These are phyloP conservation scores for Aspergillus carbonarius DNA, from an alignment of 2,329 filamentous ascomycete genomes.

Conservation along the genomic window DNA sequence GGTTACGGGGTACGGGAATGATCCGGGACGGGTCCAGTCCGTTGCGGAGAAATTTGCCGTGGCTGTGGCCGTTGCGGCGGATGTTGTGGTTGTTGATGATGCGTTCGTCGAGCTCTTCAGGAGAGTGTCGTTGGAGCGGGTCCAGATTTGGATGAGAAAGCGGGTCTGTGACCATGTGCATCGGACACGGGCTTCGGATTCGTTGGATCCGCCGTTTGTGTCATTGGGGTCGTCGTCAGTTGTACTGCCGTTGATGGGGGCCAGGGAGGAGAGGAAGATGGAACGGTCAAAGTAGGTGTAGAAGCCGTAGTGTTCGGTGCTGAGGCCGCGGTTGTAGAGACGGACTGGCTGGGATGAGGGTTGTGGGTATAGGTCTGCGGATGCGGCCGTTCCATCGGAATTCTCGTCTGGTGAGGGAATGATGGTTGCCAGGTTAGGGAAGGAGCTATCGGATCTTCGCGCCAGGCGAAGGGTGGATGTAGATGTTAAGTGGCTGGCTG, in stretches of 20 bases:
- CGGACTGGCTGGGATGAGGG: conserved; percentile 72
- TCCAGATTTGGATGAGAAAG: conserved; percentile 64
- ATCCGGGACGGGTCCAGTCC: conserved; percentile 53
- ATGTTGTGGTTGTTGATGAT: conserved; percentile 12
- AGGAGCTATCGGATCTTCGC: conserved; percentile 35
- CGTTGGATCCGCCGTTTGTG: conserved; percentile 49
- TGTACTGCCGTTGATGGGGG: conserved; percentile 45
- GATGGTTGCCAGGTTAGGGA: conserved; percentile 50
- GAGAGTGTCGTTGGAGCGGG: conserved; percentile 43
- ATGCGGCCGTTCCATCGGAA: conserved; percentile 68
- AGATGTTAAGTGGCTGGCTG: conserved; percentile 24
- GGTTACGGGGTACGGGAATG: conserved; percentile 62
- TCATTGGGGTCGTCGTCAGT: conserved; percentile 42
- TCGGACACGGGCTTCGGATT: conserved; percentile 47
- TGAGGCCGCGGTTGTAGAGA: conserved; percentile 77
- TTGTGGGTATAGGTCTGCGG: conserved; percentile 70
- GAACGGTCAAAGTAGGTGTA: conserved; percentile 88
- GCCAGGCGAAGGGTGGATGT: conserved; percentile 41
- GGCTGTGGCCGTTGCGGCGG: conserved; percentile 18
- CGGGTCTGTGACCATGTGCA: conserved; percentile 63
- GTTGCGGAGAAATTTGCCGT: conserved; percentile 36
- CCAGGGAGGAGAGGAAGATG: conserved; percentile 70
- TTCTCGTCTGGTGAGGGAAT: conserved; percentile 66
- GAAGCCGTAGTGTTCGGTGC: conserved; percentile 88
- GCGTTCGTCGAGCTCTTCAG: conserved; percentile 16